phyloP scores from a whole-genome alignment of 169 alveolate genomes.

The Sarcocystis neurona region DNA sequence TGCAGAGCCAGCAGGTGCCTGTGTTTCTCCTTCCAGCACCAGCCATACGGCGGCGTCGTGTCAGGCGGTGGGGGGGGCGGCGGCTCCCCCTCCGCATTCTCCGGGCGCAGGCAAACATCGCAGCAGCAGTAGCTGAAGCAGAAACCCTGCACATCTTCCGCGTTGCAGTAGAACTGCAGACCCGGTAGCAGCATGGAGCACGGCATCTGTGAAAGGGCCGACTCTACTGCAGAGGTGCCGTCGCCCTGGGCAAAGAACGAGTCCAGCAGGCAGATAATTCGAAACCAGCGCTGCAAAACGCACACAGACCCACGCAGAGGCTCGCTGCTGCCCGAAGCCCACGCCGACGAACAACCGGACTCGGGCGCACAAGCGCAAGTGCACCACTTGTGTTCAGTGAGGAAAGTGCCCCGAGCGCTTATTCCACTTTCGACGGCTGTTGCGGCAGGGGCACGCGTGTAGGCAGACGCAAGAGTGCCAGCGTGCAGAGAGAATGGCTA shows the following conservation, averaged over 20 bases:
- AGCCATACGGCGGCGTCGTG: neutral
- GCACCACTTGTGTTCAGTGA: too few relatives aligned
- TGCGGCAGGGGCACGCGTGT: too few relatives aligned
- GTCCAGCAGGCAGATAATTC: constrained; percentile 30
- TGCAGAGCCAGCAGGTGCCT: constrained; percentile 21
- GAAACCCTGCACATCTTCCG: constrained; percentile 33
- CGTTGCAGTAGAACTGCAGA: constrained; percentile 53
- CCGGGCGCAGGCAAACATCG: constrained; percentile 25
- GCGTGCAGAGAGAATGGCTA: too few relatives aligned
- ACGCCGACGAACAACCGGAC: too few relatives aligned
- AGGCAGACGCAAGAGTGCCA: too few relatives aligned
- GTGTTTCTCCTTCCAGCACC: constrained; percentile 41
- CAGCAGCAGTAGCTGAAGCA: constrained; percentile 58
- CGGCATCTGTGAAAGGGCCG: constrained; percentile 39
- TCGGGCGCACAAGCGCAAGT: too few relatives aligned
- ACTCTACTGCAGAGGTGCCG: constrained; percentile 35
- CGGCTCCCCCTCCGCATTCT: neutral
- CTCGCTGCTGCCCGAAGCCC: too few relatives aligned
- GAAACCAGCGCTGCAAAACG: constrained; percentile 56
- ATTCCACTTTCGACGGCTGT: too few relatives aligned
- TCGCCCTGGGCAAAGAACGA: constrained; percentile 46
- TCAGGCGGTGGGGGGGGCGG: neutral
- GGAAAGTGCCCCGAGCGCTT: too few relatives aligned
- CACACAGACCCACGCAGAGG: neutral
- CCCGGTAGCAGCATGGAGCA: constrained; percentile 55